A percentile compares a stretch with the other conserved stretches of the same genome.
Conservation (phyloP, 2,329 filamentous ascomycete species). For the Monilinia polystroma region DNA sequence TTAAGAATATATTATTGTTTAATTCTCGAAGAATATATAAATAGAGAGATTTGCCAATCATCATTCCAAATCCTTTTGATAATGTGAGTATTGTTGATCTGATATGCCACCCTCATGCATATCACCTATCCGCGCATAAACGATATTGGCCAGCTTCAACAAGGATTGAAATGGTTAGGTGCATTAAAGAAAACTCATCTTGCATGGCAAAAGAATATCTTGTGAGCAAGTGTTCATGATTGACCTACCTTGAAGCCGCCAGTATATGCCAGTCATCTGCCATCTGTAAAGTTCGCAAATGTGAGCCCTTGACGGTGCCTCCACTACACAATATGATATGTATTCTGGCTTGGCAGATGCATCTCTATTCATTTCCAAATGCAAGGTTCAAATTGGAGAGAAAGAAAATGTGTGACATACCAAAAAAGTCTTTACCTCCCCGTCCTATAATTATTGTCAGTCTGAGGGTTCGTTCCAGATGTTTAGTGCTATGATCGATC, state of each 20-base stretch:
- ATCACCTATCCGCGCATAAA: conserved; percentile 4
- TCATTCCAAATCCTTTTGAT: not conserved
- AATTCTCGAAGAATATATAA: not conserved
- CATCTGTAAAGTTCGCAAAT: not conserved
- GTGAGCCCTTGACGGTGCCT: not conserved
- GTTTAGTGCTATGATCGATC: no score
- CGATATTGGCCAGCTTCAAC: not conserved
- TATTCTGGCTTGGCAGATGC: not conserved
- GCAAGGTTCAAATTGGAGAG: not conserved
- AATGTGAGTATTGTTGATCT: not conserved
- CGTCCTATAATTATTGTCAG: not conserved
- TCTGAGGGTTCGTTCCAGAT: not conserved
- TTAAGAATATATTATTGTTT: not conserved
- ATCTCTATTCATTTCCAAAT: not conserved
- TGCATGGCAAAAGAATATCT: not conserved
- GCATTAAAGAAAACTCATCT: not conserved
- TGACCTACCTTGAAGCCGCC: not conserved
- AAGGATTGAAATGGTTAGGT: not conserved
- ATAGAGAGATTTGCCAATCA: not conserved
- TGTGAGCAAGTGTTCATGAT: not conserved
- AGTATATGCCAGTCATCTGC: no score
- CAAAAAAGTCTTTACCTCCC: not conserved
- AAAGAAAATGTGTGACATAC: not conserved
- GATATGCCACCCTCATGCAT: not conserved
- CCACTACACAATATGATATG: no score